These are phyloP conservation scores for Rhizopogon roseolus DNA, from an alignment of 768 basidiomycete species.

Conservation along the genomic window DNA sequence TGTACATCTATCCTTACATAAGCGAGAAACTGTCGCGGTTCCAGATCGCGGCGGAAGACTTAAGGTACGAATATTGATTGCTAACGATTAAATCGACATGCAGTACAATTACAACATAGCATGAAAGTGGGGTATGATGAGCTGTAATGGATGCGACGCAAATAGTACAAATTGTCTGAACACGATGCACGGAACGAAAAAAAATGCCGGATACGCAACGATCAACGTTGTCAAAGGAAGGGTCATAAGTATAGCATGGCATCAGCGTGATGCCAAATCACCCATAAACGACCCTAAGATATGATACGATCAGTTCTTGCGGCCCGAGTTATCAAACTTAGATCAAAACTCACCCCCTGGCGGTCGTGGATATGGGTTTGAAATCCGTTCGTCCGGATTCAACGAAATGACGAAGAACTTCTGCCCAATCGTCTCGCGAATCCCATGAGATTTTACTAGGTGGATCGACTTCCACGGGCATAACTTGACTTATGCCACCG, in stretches of 20 bases:
- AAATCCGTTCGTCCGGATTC: constrained; percentile 72
- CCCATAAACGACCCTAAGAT: constrained; percentile 39
- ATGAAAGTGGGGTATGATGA: constrained; percentile 9
- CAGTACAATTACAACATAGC: constrained; percentile 19
- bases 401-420: constrained; percentile 66
- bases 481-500: constrained; percentile 70
- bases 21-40: not conserved
- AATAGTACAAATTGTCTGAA: constrained; percentile 21
- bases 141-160: constrained; percentile 16
- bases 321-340: not conserved
- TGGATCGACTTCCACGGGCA: constrained; percentile 84
- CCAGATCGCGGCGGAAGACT: not conserved
- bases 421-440: constrained; percentile 65
- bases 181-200: constrained; percentile 15
- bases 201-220: constrained; percentile 17
- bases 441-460: constrained; percentile 78
- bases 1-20: not conserved
- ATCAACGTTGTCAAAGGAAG: constrained; percentile 20
- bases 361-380: constrained; percentile 75
- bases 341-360: constrained; percentile 56
- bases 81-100: constrained; percentile 15
- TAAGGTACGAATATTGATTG: not conserved
- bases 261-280: constrained; percentile 14
- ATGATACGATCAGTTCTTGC: constrained; percentile 6
- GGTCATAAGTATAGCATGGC: constrained; percentile 4